Base-by-base conservation (phyloP, 208 protist species). In the Leishmania aethiopica region DNA sequence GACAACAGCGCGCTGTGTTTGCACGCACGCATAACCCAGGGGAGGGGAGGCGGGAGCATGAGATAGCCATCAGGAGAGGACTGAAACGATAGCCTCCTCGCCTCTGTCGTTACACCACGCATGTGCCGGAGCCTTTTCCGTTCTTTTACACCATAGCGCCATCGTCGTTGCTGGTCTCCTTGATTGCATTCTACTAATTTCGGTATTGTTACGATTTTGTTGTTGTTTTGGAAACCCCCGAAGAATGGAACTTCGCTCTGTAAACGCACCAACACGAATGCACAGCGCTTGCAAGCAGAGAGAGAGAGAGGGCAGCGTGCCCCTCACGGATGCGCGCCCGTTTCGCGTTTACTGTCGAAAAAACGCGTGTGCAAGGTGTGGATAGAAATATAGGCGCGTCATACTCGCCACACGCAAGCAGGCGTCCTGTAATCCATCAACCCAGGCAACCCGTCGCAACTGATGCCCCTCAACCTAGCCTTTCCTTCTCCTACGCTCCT, bases 271-370 rank as follows among this genome's bases (percentile, higher is more conserved):
- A 15, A 53, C 81, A 84, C 74, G 55, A 17, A 72, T 25, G 25
- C 35, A 76, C 59, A 60, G 78, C 64, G 78, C 28, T 49, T 53
- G 57, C 53, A 86, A 75, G 82, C n/a, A 70, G 57, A 55, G 60
- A 67, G 47, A 55, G 70, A 74, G 42, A 3, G 11, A 19, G 2
- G 19, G 77, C 42, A 59, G 15, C n/a, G 6, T 17, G n/a, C 35
- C 45, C 11, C 70, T 32, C 45, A 74, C 4, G 25, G 45, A 74
- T 37, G 70, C 47, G 45, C 13, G 51, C 3, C 45, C 45, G 7
- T 37, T 51, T 72, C 47, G 11, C 45, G n/a, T 51, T 53, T 15
- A n/a, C 5, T 51, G 28, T n/a, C 8, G 28, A 25, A 51, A 49
- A 74, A n/a, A 19, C 45, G 45, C 10, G 70, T 4, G 70, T 19